These are phyloP conservation scores for Exophiala bonariae DNA, from an alignment of 2,329 filamentous ascomycete genomes.

Conservation along the genomic window DNA sequence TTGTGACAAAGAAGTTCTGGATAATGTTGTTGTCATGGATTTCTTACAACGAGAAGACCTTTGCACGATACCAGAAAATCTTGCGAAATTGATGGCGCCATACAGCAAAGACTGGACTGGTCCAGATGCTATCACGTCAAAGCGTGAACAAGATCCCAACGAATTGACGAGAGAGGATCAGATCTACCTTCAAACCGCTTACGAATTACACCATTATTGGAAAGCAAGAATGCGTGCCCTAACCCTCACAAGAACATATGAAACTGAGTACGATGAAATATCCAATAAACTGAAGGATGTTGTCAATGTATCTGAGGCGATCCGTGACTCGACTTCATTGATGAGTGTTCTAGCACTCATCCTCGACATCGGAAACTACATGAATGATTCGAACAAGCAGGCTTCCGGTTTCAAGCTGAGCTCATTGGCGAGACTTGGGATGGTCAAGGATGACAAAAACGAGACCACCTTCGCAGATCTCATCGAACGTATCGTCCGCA, in stretches of 20 bases:
- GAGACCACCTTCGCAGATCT: conserved; percentile 93
- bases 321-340: conserved; percentile 86
- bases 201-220: conserved; percentile 97
- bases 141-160: conserved; percentile 78
- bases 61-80: conserved; percentile 88
- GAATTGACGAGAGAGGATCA: conserved; percentile 95
- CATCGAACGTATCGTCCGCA: conserved; percentile 92
- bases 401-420: conserved; percentile 97
- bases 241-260: conserved; percentile 77
- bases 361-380: conserved; percentile 97
- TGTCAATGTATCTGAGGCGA: conserved; percentile 81
- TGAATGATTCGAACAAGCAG: conserved; percentile 99
- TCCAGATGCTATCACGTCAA: conserved; percentile 73
- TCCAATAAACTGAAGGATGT: conserved; percentile 81
- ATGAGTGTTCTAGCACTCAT: conserved; percentile 97
- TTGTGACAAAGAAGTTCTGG: conserved; percentile 83
- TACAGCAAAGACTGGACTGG: conserved; percentile 98
- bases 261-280: conserved; percentile 88
- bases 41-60: conserved; percentile 92
- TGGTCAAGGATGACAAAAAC: conserved; percentile 99
- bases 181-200: conserved; percentile 89
- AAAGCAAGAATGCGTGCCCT: conserved; percentile 95
- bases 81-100: conserved; percentile 84
- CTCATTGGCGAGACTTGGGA: conserved; percentile 85
- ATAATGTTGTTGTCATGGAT: conserved; percentile 92